Conservation (phyloP, 2,329 filamentous ascomycete genomes). For the Calonectria pauciramosa region DNA sequence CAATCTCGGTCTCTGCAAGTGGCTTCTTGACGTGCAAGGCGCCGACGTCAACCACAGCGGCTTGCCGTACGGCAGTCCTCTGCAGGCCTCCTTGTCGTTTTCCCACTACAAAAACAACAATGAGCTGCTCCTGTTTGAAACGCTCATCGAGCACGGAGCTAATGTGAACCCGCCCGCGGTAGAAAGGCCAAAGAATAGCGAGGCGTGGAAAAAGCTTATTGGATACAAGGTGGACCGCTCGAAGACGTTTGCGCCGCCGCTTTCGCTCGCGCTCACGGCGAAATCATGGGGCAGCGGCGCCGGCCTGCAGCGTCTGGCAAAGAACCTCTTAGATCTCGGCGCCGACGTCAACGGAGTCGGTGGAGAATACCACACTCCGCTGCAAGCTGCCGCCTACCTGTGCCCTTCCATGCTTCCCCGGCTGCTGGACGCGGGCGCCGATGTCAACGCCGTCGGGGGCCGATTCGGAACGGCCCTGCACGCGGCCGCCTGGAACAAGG, state of each 20-base stretch:
- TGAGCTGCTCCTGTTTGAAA: neutral
- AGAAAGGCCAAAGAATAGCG: neutral
- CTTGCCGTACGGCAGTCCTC: neutral
- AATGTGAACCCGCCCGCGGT: neutral
- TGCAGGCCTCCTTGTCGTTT: neutral
- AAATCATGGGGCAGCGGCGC: neutral
- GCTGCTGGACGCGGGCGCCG: neutral
- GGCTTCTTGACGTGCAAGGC: slow-evolving; percentile 5
- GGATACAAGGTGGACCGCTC: neutral
- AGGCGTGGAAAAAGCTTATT: neutral
- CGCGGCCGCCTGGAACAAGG: slow-evolving; percentile 9
- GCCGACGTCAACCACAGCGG: slow-evolving; percentile 2
- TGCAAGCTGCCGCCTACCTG: neutral
- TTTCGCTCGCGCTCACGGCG: neutral
- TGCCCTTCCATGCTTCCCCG: neutral
- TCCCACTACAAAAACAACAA: neutral
- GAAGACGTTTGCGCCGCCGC: neutral
- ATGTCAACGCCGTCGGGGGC: slow-evolving; percentile 5
- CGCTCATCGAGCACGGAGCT: neutral
- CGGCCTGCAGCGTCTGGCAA: neutral
- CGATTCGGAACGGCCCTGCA: slow-evolving; percentile 9
- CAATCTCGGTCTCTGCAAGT: slow-evolving; percentile 1
- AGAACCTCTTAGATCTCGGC: neutral
- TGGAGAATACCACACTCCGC: neutral
- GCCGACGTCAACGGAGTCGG: neutral